Conservation (phyloP, 2,329 filamentous ascomycete genomes). For the Penicillium sp. region DNA sequence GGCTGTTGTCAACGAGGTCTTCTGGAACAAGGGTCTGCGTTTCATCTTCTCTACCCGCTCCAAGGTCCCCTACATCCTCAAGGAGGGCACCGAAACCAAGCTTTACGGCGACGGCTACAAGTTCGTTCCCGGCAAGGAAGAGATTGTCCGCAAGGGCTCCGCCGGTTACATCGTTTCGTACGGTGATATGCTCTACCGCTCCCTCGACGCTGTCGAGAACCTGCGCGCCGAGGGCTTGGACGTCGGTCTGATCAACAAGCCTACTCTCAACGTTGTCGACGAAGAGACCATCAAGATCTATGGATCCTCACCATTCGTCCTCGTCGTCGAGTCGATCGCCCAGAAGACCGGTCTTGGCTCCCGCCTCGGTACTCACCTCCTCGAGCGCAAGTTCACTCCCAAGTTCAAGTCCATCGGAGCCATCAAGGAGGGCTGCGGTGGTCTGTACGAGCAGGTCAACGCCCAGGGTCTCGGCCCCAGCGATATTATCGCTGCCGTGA, state of each 20-base stretch:
- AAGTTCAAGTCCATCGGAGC: slow-evolving; percentile 42
- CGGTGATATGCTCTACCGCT: slow-evolving; percentile 45
- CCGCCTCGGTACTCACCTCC: slow-evolving; percentile 37
- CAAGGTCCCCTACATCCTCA: slow-evolving; percentile 41
- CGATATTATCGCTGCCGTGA: slow-evolving; percentile 35
- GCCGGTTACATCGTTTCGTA: slow-evolving; percentile 43
- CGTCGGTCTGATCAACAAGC: slow-evolving; percentile 43
- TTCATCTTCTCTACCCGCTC: slow-evolving; percentile 43
- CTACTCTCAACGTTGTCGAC: slow-evolving; percentile 42
- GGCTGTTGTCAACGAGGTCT: slow-evolving; percentile 38
- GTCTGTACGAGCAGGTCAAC: slow-evolving; percentile 42
- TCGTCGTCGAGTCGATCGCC: slow-evolving; percentile 41
- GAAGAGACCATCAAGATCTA: slow-evolving; percentile 41
- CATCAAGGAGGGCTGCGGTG: slow-evolving; percentile 41
- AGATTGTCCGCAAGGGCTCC: slow-evolving; percentile 38
- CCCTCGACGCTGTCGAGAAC: slow-evolving; percentile 41
- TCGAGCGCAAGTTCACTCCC: slow-evolving; percentile 40
- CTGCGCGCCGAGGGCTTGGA: slow-evolving; percentile 39
- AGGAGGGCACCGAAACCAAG: slow-evolving; percentile 37
- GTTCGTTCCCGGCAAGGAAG: slow-evolving; percentile 41
- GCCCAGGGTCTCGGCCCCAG: slow-evolving; percentile 39
- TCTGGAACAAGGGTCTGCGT: slow-evolving; percentile 40
- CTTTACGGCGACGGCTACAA: slow-evolving; percentile 40
- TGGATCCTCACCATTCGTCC: slow-evolving; percentile 38
- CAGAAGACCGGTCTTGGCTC: slow-evolving; percentile 45